A percentile compares a stretch with the other conserved stretches of the same genome.
These are phyloP conservation scores for Intubia oerlemansii DNA, from an alignment of 2,329 filamentous ascomycete species.

Conservation along the genomic window DNA sequence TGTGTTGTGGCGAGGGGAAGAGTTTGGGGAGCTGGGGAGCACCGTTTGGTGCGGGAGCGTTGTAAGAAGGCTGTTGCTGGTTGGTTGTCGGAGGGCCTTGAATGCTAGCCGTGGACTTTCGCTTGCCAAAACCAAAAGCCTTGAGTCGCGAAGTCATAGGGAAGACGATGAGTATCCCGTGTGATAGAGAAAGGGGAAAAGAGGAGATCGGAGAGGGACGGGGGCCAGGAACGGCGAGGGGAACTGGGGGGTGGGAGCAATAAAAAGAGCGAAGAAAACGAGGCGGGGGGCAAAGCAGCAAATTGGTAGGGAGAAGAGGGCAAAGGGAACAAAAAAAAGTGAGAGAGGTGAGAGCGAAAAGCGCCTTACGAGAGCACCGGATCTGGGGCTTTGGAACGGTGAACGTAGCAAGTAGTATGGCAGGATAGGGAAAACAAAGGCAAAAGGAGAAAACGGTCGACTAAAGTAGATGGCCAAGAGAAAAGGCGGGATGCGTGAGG, in stretches of 20 bases:
- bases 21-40: slow-evolving; percentile 29
- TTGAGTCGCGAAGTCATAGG: slow-evolving; percentile 62
- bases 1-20: slow-evolving; percentile 13
- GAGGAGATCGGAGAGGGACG: slow-evolving; percentile 8
- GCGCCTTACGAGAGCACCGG: too few relatives aligned
- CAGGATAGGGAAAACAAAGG: too few relatives aligned
- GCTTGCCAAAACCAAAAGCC: slow-evolving; percentile 63
- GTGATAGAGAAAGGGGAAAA: slow-evolving; percentile 9
- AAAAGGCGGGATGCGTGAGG: too few relatives aligned
- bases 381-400: too few relatives aligned
- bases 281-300: too few relatives aligned
- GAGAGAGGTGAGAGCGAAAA: background rate
- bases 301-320: background rate
- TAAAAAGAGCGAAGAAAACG: slow-evolving; percentile 1
- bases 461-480: too few relatives aligned
- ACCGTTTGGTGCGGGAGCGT: slow-evolving; percentile 10
- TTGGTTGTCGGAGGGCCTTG: slow-evolving; percentile 14
- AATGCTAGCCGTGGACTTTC: slow-evolving; percentile 45
- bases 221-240: background rate
- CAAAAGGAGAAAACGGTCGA: too few relatives aligned
- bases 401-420: too few relatives aligned
- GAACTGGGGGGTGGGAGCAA: slow-evolving; percentile 1
- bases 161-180: slow-evolving; percentile 15
- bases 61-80: slow-evolving; percentile 5
- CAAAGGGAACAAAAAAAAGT: background rate